Conservation (phyloP, 441 rosid genomes). For the Sinapis alba region DNA sequence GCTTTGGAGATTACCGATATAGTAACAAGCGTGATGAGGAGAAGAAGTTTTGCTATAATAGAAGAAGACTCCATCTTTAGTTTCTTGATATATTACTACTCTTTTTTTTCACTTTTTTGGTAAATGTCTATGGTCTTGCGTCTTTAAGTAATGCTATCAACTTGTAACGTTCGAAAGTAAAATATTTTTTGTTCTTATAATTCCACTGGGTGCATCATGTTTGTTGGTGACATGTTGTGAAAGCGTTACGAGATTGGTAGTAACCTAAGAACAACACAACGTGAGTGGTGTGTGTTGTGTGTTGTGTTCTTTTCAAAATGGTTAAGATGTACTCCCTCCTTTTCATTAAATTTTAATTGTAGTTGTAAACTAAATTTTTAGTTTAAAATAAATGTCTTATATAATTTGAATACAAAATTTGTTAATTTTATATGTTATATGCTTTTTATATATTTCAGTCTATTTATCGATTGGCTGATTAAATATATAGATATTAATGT, state of each 20-base stretch:
- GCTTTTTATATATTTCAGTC: too few relatives aligned
- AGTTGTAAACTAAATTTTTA: too few relatives aligned
- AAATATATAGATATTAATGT: too few relatives aligned
- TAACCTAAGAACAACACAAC: conserved; percentile 13
- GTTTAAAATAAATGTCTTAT: too few relatives aligned
- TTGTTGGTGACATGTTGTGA: conserved; percentile 21
- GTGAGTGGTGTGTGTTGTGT: conserved; percentile 19
- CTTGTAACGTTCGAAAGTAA: conserved; percentile 28
- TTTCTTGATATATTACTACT: not conserved
- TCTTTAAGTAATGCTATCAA: not conserved
- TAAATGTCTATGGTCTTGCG: not conserved
- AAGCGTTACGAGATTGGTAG: conserved; percentile 15
- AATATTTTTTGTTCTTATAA: not conserved
- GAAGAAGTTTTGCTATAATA: conserved; percentile 9
- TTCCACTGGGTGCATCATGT: conserved; percentile 10
- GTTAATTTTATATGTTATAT: too few relatives aligned
- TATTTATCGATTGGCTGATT: too few relatives aligned
- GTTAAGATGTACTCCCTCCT: too few relatives aligned
- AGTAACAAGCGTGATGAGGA: conserved; percentile 15
- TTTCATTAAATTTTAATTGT: too few relatives aligned
- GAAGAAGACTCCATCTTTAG: conserved; percentile 18
- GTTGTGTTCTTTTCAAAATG: not conserved
- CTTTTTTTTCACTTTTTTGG: not conserved
- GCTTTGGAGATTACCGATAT: conserved; percentile 15
- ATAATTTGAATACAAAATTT: too few relatives aligned